Percentiles rank a stretch among this genome's conserved stretches.
Conservation (phyloP, 2,329 filamentous ascomycete genomes). For the Alternaria viburni region DNA sequence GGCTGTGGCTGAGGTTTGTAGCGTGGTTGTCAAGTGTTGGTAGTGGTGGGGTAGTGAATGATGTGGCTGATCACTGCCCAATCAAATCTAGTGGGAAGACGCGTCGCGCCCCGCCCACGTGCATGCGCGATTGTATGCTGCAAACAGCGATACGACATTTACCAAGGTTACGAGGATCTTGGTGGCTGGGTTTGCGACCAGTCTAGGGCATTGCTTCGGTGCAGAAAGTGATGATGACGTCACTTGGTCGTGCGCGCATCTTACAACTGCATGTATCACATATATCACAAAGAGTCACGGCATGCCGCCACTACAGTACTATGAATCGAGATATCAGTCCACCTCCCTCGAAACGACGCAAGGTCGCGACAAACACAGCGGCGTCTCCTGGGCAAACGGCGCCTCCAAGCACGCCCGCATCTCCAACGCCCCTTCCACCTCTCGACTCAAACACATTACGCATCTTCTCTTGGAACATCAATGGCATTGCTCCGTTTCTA, state of each 20-base stretch:
- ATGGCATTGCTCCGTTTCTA: conserved; percentile 54
- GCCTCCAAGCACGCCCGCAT: background rate
- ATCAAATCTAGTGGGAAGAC: conserved; percentile 15
- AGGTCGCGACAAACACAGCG: conserved; percentile 3
- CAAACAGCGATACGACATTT: background rate
- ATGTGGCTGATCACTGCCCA: conserved; percentile 18
- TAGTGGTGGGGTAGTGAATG: conserved; percentile 33
- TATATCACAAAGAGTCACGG: background rate
- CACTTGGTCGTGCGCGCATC: background rate
- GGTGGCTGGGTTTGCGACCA: background rate
- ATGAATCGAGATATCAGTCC: conserved; percentile 36
- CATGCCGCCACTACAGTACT: background rate
- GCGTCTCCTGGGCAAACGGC: background rate
- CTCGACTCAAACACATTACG: conserved; percentile 28
- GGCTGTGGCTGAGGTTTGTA: background rate
- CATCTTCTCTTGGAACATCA: conserved; percentile 58
- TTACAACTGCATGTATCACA: background rate
- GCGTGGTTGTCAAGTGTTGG: background rate
- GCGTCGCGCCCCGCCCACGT: conserved; percentile 8
- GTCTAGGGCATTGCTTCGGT: background rate
- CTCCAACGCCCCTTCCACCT: conserved; percentile 4
- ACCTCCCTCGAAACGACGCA: conserved; percentile 31
- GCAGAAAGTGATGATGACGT: conserved; percentile 10
- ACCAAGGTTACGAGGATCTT: background rate
- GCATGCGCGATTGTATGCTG: background rate